Evolutionary conservation across 352 stramenopile genomes (phyloP).

Genomic region (Globisporangium viniferum): DNA sequence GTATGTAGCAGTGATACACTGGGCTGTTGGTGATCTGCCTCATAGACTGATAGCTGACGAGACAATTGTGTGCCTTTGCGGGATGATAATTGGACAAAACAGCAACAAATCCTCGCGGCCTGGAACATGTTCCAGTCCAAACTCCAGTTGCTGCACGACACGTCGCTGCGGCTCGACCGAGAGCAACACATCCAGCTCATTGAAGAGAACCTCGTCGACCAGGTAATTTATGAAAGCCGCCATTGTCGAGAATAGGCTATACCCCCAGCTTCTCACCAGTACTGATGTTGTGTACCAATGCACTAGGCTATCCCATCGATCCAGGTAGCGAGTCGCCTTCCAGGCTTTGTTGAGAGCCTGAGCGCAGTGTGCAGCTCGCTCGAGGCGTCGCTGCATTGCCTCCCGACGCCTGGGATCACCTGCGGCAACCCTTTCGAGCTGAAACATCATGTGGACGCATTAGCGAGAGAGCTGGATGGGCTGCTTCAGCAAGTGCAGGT

Average conservation of each 20-base stretch:
- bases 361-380: conserved; percentile 26
- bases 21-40: no score
- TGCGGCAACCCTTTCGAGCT: conserved; percentile 26
- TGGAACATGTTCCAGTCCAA: conserved; percentile 51
- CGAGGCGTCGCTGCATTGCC: conserved; percentile 31
- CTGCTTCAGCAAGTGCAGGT: conserved; percentile 27
- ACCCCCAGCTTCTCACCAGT: background rate
- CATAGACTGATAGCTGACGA: background rate
- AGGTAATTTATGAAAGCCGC: conserved; percentile 19
- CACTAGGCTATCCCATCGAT: conserved; percentile 14
- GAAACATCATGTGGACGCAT: conserved; percentile 27
- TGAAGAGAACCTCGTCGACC: conserved; percentile 26
- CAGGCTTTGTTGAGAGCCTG: conserved; percentile 20
- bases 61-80: background rate
- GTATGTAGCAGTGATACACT: conserved; percentile 12
- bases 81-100: background rate
- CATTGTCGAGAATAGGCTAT: background rate
- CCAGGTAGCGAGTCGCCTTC: conserved; percentile 21
- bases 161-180: conserved; percentile 32
- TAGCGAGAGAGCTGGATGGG: conserved; percentile 25
- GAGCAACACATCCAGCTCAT: conserved; percentile 28
- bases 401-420: conserved; percentile 27
- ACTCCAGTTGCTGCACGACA: conserved; percentile 45
- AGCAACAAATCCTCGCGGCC: conserved; percentile 43
- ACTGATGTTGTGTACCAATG: background rate